A percentile compares a stretch with the other conserved stretches of the same genome.
Evolutionary conservation across 2,329 filamentous ascomycete genomes (phyloP).

Genomic region (Cordyceps militaris): DNA sequence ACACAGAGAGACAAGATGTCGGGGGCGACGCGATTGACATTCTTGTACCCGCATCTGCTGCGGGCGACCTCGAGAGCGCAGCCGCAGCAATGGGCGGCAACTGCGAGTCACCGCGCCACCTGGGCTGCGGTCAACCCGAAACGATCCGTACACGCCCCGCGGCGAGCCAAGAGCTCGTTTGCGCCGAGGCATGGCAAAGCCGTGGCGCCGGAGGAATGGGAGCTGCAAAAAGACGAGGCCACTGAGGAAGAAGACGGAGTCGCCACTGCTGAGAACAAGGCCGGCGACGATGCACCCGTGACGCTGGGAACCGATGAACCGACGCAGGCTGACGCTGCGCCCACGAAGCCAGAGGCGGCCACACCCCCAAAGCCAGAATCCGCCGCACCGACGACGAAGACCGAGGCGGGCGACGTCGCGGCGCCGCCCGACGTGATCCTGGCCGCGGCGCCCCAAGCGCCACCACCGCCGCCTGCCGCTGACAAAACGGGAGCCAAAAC

Average conservation of each 20-base stretch:
- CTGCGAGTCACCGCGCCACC: conserved; percentile 23
- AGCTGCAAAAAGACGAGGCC: conserved; percentile 19
- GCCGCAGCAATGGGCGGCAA: conserved; percentile 25
- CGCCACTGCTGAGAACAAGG: neutral
- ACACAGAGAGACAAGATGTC: conserved; percentile 41
- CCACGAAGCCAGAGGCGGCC: neutral
- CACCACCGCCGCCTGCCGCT: neutral
- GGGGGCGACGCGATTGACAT: conserved; percentile 50
- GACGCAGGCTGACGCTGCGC: neutral
- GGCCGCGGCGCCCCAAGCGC: neutral
- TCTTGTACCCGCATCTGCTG: conserved; percentile 62
- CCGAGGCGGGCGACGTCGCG: neutral
- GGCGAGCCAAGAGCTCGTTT: conserved; percentile 35
- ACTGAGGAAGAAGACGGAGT: neutral
- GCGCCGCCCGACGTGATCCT: conserved; percentile 4
- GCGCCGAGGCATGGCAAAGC: conserved; percentile 53
- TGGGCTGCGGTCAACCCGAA: neutral
- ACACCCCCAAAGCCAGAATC: neutral
- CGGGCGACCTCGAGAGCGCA: conserved; percentile 35
- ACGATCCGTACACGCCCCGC: conserved; percentile 16
- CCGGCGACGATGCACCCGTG: neutral
- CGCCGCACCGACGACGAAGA: neutral
- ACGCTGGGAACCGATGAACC: conserved; percentile 12
- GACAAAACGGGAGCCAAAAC: neutral
- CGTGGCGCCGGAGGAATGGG: conserved; percentile 43